Base-by-base conservation (phyloP, 164 flowering plant species). In the Taxillus chinensis region DNA sequence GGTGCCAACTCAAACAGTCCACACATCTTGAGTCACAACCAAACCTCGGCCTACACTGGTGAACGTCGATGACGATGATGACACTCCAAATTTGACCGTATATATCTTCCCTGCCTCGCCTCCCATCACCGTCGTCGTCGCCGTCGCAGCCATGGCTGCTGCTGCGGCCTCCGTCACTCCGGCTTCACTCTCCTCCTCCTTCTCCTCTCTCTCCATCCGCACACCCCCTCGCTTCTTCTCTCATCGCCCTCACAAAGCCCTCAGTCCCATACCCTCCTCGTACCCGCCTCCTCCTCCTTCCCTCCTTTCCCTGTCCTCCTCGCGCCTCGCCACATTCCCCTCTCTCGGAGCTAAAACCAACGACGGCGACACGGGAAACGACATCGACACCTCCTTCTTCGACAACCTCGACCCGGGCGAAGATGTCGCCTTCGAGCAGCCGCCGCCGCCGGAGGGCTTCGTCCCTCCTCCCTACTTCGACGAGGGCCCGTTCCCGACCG, bases 401-500 rank as follows among this genome's bases (percentile, higher is more conserved):
- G 41, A 39, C 17, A 63, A 78, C 79, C 82, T 84, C 8, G 2
- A 48, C 4, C 4, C 9, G 2, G 51, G 10, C 51, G 83, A 85
- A 7, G 84, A 81, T 3, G 39, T 64, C 58, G 57, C 64, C 7
- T 80, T 66, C 68, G 83, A 77, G 64, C 86, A 86, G 0, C 75
- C 82, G 0, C 65, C 73, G 5, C 78, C 63, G 3, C 92, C 97
- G 0, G 95, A 90, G 27, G 90, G 74, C 57, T 90, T 69, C 73
- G 68, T 76, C 37, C 68, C 85, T 1, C 84, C 92, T 0, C 89
- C 88, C 3, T 73, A 74, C 46, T 83, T 88, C 73, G 90, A 88
- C 67, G 97, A 93, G 5, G 80, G 70, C 3, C 83, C 90, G 0
- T 16, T 65, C 5, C 96, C 87, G 61, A 52, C 90, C 5, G 97